Evolutionary conservation across 306 rosid genomes (phyloP).

Genomic region (Senna siamea): DNA sequence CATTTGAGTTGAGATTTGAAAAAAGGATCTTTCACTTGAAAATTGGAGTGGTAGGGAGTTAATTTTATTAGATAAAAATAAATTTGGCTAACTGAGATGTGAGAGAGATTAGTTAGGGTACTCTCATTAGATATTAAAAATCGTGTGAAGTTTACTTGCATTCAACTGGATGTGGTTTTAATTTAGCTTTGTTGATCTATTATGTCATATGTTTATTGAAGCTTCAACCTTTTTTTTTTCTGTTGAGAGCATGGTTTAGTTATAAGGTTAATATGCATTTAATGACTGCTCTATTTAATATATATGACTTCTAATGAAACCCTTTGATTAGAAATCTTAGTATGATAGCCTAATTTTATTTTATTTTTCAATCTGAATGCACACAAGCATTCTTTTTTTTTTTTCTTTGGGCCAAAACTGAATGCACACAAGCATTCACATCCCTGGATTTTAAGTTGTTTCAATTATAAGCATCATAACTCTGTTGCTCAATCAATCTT

Average conservation of each 20-base stretch:
- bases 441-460: background rate
- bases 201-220: background rate
- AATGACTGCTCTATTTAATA: background rate
- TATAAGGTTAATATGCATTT: background rate
- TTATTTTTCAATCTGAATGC: slow-evolving; percentile 7
- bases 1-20: background rate
- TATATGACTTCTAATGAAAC: background rate
- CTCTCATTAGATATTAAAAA: background rate
- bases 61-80: background rate
- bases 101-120: background rate
- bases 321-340: background rate
- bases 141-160: background rate
- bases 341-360: background rate
- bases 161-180: background rate
- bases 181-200: background rate
- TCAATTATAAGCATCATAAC: background rate
- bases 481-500: background rate
- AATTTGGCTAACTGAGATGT: background rate
- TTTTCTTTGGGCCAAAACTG: too few relatives aligned
- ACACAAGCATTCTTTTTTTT: background rate
- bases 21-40: background rate
- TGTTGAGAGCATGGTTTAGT: background rate
- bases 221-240: background rate
- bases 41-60: background rate
- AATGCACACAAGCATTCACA: background rate